Conservation (phyloP, 164 flowering plant genomes). For the Vitis rotundifolia region DNA sequence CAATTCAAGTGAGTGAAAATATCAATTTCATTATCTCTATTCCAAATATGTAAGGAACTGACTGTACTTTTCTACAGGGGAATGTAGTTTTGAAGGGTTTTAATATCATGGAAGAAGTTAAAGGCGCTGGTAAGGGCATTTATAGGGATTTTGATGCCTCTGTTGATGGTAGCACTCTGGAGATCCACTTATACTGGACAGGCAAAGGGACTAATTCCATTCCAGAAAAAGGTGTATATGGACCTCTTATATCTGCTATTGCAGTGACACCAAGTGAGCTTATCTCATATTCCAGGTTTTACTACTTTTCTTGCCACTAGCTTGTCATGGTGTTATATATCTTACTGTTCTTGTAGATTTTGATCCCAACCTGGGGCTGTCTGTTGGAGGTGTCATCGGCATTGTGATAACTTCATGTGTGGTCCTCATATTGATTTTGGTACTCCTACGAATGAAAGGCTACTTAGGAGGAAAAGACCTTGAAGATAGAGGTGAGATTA, state of each 20-base stretch:
- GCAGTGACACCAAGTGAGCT: slow-evolving; percentile 76
- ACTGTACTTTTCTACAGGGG: slow-evolving; percentile 13
- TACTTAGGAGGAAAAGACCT: slow-evolving; percentile 48
- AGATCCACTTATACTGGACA: slow-evolving; percentile 76
- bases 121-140: slow-evolving; percentile 47
- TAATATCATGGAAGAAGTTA: slow-evolving; percentile 56
- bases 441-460: slow-evolving; percentile 45
- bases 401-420: slow-evolving; percentile 52
- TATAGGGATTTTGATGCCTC: slow-evolving; percentile 19
- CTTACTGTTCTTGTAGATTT: slow-evolving; percentile 45
- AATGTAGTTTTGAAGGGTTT: slow-evolving; percentile 40
- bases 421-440: slow-evolving; percentile 32
- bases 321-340: background rate
- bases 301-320: background rate
- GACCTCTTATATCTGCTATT: slow-evolving; percentile 85
- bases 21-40: background rate
- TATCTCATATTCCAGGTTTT: background rate
- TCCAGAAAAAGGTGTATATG: slow-evolving; percentile 70
- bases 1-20: slow-evolving; percentile 59
- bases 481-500: slow-evolving; percentile 50
- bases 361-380: slow-evolving; percentile 40
- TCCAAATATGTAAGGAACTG: background rate
- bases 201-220: slow-evolving; percentile 80
- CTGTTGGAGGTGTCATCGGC: slow-evolving; percentile 69
- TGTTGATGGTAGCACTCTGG: slow-evolving; percentile 60